Percentiles rank a stretch among this genome's conserved stretches.
Evolutionary conservation across 768 basidiomycete genomes (phyloP).

Genomic region (Mycena latifolia): DNA sequence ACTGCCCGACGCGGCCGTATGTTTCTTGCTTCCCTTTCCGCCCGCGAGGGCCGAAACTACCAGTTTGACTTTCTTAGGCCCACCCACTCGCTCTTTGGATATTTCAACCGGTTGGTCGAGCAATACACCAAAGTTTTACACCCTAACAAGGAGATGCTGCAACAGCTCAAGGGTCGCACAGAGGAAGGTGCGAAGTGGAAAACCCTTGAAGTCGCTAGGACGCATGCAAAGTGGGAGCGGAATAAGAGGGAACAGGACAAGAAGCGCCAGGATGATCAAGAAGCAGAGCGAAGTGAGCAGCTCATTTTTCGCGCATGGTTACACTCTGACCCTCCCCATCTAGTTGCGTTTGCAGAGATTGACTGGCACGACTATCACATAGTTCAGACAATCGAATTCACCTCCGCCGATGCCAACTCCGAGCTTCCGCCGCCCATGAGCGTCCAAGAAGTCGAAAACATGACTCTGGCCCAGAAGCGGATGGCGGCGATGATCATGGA

Average conservation of each 20-base stretch:
- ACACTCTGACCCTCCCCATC: slow-evolving; percentile 18
- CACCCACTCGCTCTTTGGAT: slow-evolving; percentile 94
- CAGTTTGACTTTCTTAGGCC: slow-evolving; percentile 98
- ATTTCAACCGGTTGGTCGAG: slow-evolving; percentile 97
- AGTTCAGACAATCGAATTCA: slow-evolving; percentile 98
- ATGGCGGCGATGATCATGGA: slow-evolving; percentile 99
- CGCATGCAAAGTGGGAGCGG: slow-evolving; percentile 91
- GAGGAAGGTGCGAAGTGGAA: slow-evolving; percentile 80
- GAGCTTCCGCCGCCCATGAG: slow-evolving; percentile 98
- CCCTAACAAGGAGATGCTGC: slow-evolving; percentile 82
- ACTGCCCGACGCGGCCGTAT: slow-evolving; percentile 91
- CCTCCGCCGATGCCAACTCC: slow-evolving; percentile 88
- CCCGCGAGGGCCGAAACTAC: slow-evolving; percentile 93
- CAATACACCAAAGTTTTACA: slow-evolving; percentile 94
- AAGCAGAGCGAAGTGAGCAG: slow-evolving; percentile 86
- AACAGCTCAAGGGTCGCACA: slow-evolving; percentile 73
- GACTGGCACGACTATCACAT: slow-evolving; percentile 99
- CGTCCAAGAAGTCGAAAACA: slow-evolving; percentile 93
- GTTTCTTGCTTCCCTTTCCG: slow-evolving; percentile 88
- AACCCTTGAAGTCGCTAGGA: slow-evolving; percentile 78
- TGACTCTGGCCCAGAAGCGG: slow-evolving; percentile 96
- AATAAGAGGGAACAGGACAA: slow-evolving; percentile 87
- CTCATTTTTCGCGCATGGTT: slow-evolving; percentile 16
- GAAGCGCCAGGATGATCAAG: slow-evolving; percentile 90
- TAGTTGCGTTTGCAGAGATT: slow-evolving; percentile 95